Evolutionary conservation across 2,329 filamentous ascomycete genomes (phyloP).

Genomic region (Colletotrichum gigasporum): DNA sequence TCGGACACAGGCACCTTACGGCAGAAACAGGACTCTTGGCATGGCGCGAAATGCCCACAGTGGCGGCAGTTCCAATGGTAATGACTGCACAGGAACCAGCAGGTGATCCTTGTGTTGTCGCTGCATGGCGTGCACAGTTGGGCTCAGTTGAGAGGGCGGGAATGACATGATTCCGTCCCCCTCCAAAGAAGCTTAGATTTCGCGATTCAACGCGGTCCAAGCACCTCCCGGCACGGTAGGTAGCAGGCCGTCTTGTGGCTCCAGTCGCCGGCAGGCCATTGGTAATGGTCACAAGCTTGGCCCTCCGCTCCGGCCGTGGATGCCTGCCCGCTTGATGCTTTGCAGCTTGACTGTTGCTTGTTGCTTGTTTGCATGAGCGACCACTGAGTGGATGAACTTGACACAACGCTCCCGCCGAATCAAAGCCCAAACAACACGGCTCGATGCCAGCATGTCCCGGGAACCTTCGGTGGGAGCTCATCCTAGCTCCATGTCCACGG

Average conservation of each 20-base stretch:
- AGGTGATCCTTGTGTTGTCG: constrained; percentile 14
- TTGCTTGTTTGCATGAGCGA: constrained; percentile 23
- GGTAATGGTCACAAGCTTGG: constrained; percentile 18
- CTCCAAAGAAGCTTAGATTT: constrained; percentile 24
- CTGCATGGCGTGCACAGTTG: constrained; percentile 28
- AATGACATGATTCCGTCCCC: constrained; percentile 15
- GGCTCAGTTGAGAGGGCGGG: constrained; percentile 1
- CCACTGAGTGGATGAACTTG: constrained; percentile 29
- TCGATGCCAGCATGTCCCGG: constrained; percentile 8
- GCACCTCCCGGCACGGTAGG: constrained; percentile 2
- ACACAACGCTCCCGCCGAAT: constrained; percentile 24
- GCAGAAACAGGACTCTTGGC: constrained; percentile 8
- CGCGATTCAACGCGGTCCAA: constrained; percentile 18
- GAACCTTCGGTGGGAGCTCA: constrained; percentile 2
- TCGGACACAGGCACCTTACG: background rate
- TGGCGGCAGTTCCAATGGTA: background rate
- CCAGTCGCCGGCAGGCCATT: constrained; percentile 9
- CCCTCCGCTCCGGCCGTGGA: constrained; percentile 2
- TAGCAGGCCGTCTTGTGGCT: constrained; percentile 7
- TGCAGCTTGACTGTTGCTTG: constrained; percentile 1
- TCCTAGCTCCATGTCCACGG: background rate
- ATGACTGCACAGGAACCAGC: background rate
- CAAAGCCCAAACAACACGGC: constrained; percentile 21
- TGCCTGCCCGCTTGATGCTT: constrained; percentile 6
- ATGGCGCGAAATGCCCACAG: background rate